Evolutionary conservation across 352 stramenopile genomes (phyloP).

Genomic region (Thraustotheca clavata): DNA sequence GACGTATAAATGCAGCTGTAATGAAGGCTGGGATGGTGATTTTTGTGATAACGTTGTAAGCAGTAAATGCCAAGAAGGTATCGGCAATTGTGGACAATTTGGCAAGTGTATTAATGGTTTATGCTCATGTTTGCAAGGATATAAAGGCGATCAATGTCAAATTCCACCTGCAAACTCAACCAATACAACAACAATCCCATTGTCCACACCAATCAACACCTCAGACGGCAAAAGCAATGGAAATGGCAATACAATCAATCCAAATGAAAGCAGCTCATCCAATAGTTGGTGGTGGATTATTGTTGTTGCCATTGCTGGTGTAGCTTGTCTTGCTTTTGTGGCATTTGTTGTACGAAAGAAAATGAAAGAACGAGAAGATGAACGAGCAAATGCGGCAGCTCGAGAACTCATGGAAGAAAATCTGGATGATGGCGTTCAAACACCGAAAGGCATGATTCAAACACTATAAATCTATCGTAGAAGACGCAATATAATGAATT

Average conservation of each 20-base stretch:
- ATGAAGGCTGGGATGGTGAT: conserved; percentile 59
- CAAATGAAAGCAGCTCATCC: not conserved
- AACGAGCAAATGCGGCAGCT: conserved; percentile 35
- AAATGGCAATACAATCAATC: conserved; percentile 39
- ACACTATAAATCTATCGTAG: too few relatives aligned
- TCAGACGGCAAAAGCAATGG: conserved; percentile 27
- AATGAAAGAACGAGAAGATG: conserved; percentile 46
- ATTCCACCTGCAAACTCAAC: too few relatives aligned
- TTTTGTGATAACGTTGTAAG: conserved; percentile 50
- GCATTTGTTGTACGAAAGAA: conserved; percentile 67
- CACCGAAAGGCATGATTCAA: conserved; percentile 15
- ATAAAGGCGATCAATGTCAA: conserved; percentile 42
- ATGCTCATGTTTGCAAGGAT: conserved; percentile 34
- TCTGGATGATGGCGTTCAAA: conserved; percentile 23
- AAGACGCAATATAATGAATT: too few relatives aligned
- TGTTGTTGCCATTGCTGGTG: conserved; percentile 37
- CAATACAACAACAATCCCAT: not conserved
- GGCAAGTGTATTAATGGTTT: conserved; percentile 34
- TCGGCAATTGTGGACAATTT: conserved; percentile 37
- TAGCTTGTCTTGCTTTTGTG: conserved; percentile 34
- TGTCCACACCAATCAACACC: conserved; percentile 18
- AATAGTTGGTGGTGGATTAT: conserved; percentile 23
- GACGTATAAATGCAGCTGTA: conserved; percentile 45
- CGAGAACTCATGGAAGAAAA: conserved; percentile 26
- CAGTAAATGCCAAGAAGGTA: conserved; percentile 34